These are phyloP conservation scores for Penicillium ucsense DNA, from an alignment of 495 filamentous ascomycete genomes.

Conservation along the genomic window DNA sequence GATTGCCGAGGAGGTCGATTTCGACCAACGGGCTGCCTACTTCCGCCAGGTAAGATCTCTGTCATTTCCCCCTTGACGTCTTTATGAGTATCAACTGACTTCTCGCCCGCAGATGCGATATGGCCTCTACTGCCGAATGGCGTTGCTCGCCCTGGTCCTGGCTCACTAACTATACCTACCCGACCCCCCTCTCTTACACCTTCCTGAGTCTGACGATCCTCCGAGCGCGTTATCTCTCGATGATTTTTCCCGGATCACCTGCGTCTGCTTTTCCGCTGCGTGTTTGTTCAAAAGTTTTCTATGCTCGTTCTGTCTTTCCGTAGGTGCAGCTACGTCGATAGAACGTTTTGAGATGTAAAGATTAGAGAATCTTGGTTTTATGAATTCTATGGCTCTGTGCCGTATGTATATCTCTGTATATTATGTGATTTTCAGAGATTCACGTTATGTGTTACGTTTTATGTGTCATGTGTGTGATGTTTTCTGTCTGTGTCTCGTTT, in stretches of 20 bases:
- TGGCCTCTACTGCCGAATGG: constrained; percentile 96
- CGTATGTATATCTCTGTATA: constrained; percentile 29
- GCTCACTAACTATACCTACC: constrained; percentile 35
- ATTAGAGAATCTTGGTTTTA: constrained; percentile 38
- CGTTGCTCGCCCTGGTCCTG: constrained; percentile 86
- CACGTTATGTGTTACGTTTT: constrained; percentile 22
- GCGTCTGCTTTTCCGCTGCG: constrained; percentile 15
- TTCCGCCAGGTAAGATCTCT: constrained; percentile 83
- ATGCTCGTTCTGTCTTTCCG: constrained; percentile 21
- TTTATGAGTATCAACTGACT: constrained; percentile 23
- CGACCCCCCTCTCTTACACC: constrained; percentile 11
- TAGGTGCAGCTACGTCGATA: constrained; percentile 24
- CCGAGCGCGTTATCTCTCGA: constrained; percentile 13
- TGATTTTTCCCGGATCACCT: constrained; percentile 16
- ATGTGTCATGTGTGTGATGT: constrained; percentile 18
- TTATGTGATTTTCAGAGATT: constrained; percentile 18
- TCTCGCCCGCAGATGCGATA: constrained; percentile 75
- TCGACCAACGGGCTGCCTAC: constrained; percentile 93
- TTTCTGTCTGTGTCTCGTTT: constrained; percentile 13
- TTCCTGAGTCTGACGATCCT: constrained; percentile 12
- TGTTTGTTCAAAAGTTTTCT: constrained; percentile 23
- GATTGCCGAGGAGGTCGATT: constrained; percentile 91
- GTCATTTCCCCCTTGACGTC: not conserved
- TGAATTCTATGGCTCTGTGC: constrained; percentile 27
- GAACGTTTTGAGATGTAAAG: constrained; percentile 26